These are phyloP conservation scores for Oryza nivara DNA, from an alignment of 176 grass and related monocot genomes.

Conservation along the genomic window DNA sequence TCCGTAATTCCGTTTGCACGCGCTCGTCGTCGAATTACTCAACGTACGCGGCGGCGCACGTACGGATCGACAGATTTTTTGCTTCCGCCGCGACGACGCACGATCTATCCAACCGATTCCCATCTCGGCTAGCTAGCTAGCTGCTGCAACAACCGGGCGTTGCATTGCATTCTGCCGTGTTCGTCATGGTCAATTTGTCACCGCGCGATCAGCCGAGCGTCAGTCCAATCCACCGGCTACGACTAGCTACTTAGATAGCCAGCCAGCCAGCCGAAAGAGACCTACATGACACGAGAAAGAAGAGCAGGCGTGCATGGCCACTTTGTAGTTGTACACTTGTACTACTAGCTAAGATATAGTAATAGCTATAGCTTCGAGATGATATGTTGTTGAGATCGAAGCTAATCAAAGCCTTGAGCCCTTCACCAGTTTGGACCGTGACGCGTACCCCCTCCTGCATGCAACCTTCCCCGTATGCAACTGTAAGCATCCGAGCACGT, in stretches of 20 bases:
- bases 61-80: too few species aligned
- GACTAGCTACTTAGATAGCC: background rate
- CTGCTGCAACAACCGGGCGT: too few species aligned
- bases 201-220: too few species aligned
- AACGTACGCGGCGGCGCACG: too few species aligned
- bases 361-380: background rate
- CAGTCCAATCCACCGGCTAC: background rate
- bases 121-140: too few species aligned
- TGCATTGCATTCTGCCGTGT: background rate
- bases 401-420: background rate
- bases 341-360: too few species aligned
- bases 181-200: background rate
- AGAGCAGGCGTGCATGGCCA: background rate
- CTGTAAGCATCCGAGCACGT: background rate
- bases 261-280: background rate
- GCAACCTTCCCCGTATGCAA: background rate
- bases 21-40: too few species aligned
- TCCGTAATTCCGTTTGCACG: too few species aligned
- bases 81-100: too few species aligned
- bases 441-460: background rate
- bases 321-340: background rate
- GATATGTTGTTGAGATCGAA: background rate
- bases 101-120: too few species aligned
- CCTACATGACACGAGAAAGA: background rate
- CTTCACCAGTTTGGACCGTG: constrained; percentile 1